Evolutionary conservation across 345 rosid species (phyloP), one percentile per base, ranked within the genome.

Genomic region (Carallia brachiata): DNA sequence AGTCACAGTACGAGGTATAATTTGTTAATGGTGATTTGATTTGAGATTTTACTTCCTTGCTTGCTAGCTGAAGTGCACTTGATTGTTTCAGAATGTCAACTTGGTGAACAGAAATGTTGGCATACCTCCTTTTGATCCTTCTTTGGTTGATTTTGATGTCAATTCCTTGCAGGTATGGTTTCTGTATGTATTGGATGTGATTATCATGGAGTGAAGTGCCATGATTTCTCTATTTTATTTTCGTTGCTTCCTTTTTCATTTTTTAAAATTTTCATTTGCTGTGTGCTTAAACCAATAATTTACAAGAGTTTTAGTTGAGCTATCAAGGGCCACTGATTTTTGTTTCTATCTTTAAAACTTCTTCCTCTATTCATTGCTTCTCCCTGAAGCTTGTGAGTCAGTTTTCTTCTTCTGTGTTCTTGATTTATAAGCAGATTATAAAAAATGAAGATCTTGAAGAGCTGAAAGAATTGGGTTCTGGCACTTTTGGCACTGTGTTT

Each of bases 391-490:
- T 55, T 23, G 30, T 55, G 30, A 28, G 32, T 23, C 59, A 23
- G 6, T 23, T 69, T 70, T 1, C 4, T 62, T 71, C 23, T 12
- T 56, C 31, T 23, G 6, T 48, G 10, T 15, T 36, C 40, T 59
- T 66, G 40, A 66, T 47, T 10, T 50, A 63, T 40, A 17, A 34
- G 50, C 74, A 95, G 99, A 79, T 92, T 66, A 95, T 95, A 72
- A 86, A 82, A 78, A 89, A 89, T 74, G 98, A 90, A 63, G 99
- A 92, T 81, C 89, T 95, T 60, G 99, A 95, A 87, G 99, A 95
- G 84, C 84, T 89, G 68, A 92, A 76, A 77, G 99, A 92, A 77
- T 78, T 95, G 54, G 99, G 98, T 78, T 90, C 99, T 70, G 99
- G 99, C 57, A 89, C 96, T 53, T 95, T 92, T 84, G 99, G 99